A percentile compares a stretch with the other conserved stretches of the same genome.
Evolutionary conservation across 768 basidiomycete genomes (phyloP).

Genomic region (Porpolomopsis calyptriformis): DNA sequence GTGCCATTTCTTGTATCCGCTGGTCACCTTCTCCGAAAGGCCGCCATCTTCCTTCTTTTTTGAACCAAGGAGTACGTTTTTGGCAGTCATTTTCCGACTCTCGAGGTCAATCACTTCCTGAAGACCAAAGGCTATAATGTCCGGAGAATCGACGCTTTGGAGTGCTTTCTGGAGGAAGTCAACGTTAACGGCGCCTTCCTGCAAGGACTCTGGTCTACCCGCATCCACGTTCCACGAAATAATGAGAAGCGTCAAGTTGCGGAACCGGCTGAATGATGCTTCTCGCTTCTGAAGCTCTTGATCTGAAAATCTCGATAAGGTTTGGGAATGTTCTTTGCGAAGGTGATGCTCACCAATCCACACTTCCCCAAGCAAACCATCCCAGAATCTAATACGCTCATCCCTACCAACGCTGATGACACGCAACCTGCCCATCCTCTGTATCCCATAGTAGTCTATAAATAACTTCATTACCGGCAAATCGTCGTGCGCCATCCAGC

Average conservation of each 20-base stretch:
- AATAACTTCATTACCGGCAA: constrained; percentile 53
- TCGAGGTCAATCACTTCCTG: constrained; percentile 98
- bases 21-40: constrained; percentile 74
- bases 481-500: constrained; percentile 72
- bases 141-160: constrained; percentile 61
- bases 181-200: constrained; percentile 55
- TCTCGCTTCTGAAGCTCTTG: constrained; percentile 68
- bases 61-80: constrained; percentile 74
- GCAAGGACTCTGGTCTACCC: constrained; percentile 66
- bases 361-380: constrained; percentile 73
- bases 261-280: constrained; percentile 66
- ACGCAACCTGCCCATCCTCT: constrained; percentile 51
- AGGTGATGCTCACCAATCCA: constrained; percentile 62
- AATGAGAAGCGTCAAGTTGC: constrained; percentile 65
- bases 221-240: constrained; percentile 93
- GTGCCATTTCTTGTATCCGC: constrained; percentile 82
- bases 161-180: constrained; percentile 75
- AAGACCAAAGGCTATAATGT: constrained; percentile 89
- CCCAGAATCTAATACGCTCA: constrained; percentile 73
- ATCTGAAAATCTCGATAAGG: constrained; percentile 33
- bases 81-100: constrained; percentile 82
- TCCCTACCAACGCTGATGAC: constrained; percentile 72
- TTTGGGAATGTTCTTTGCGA: constrained; percentile 2
- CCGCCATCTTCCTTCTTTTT: constrained; percentile 45
- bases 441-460: constrained; percentile 70